These are phyloP conservation scores for Clohesyomyces aquaticus DNA, from an alignment of 495 filamentous ascomycete species.

Conservation along the genomic window DNA sequence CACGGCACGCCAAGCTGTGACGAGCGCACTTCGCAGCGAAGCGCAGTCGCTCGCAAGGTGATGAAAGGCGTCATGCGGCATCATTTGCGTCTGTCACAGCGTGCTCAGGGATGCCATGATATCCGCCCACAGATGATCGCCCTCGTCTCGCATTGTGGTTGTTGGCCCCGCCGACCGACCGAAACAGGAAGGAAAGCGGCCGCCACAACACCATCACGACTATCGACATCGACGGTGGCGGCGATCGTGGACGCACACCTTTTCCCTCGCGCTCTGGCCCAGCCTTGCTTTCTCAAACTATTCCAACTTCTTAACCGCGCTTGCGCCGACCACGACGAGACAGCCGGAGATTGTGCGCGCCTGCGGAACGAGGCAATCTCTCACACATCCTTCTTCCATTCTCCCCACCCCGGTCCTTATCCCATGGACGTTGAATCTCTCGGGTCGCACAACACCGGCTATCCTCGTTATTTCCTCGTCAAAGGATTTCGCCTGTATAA, in stretches of 20 bases:
- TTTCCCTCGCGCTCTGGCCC: background rate
- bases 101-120: too few species aligned
- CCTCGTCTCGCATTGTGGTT: slow-evolving; percentile 5
- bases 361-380: too few species aligned
- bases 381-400: too few species aligned
- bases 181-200: background rate
- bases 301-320: too few species aligned
- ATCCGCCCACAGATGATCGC: background rate
- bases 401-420: too few species aligned
- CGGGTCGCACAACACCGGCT: too few species aligned
- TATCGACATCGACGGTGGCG: slow-evolving; percentile 16
- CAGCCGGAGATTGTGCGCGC: background rate
- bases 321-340: too few species aligned
- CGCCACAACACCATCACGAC: slow-evolving; percentile 24
- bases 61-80: background rate
- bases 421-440: too few species aligned
- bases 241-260: slow-evolving; percentile 4
- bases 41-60: too few species aligned
- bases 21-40: too few species aligned
- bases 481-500: too few species aligned
- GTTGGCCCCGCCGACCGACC: background rate
- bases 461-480: too few species aligned
- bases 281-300: background rate
- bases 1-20: background rate
- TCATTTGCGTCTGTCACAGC: background rate